Evolutionary conservation across 352 stramenopile genomes (phyloP).

Genomic region (Elongisporangium anandrum): DNA sequence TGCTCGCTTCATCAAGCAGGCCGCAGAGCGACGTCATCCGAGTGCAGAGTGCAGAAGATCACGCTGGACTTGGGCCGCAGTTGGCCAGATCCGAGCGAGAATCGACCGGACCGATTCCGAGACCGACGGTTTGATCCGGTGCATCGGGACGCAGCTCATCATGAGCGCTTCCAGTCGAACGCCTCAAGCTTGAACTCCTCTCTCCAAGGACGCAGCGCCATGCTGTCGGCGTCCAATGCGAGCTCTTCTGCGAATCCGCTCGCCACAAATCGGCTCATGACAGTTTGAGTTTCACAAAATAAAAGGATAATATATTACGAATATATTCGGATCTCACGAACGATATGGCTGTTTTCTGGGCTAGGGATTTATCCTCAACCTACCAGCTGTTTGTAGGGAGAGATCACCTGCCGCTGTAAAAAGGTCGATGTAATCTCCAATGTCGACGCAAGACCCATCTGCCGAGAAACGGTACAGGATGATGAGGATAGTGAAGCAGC

Average conservation of each 20-base stretch:
- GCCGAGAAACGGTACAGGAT: too few species aligned
- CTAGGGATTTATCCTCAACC: background rate
- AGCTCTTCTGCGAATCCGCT: constrained; percentile 53
- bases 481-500: too few species aligned
- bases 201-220: constrained; percentile 9
- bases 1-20: background rate
- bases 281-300: constrained; percentile 5
- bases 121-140: constrained; percentile 1
- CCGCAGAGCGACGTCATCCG: background rate
- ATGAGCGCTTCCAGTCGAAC: background rate
- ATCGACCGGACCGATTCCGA: background rate
- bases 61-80: background rate
- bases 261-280: constrained; percentile 43
- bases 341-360: background rate
- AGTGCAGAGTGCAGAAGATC: background rate
- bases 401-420: background rate
- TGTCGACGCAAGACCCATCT: background rate
- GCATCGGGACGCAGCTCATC: constrained; percentile 2
- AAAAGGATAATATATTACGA: background rate
- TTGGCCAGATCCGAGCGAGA: background rate
- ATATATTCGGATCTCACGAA: background rate
- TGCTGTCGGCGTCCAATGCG: constrained; percentile 35
- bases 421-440: background rate
- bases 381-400: background rate
- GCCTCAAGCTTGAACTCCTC: constrained; percentile 13